Base-by-base conservation (phyloP, 495 filamentous ascomycete genomes). In the Trichoderma virens region DNA sequence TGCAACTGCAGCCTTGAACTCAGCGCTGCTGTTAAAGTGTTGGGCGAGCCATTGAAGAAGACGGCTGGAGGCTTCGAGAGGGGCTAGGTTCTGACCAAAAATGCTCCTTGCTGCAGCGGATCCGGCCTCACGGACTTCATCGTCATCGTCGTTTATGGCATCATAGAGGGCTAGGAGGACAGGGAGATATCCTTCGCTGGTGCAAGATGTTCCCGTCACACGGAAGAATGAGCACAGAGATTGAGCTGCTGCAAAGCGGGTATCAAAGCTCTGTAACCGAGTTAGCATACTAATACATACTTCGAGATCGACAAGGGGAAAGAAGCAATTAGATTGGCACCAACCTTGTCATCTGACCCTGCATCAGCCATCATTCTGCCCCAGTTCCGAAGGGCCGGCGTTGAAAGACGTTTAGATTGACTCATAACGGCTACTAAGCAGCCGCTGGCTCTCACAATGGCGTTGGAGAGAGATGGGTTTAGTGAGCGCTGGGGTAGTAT, bases 131-230 rank as follows among this genome's bases (percentile, higher is more conserved):
- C 93, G 82, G 43, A 96, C 79, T 45, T 96, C 93, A 54, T 95
- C 90, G 68, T 97, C 94, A 68, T 98, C 94, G 72, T 97, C 94
- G 65, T 89, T 88, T 0, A 97, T 78, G 67, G 66, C 68, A 80
- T 75, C 73, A 69, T 82, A 84, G n/a, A 85, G 76, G 0, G 77
- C 76, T 1, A 75, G 67, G 39, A 79, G 79, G 74, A 62, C 84
- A 47, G 68, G 82, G 62, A 67, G 70, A 62, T 66, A 75, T 9
- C 84, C 71, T 14, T 76, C 78, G 23, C 41, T 23, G 43, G 61
- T 5, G 16, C 7, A 34, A 3, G 18, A 28, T 13, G 13, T 27
- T 2, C 7, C 2, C 8, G 65, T 6, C 23, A 51, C 63, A 18
- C 59, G 13, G 43, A 75, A 71, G 64, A 80, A 76, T 25, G 75